Evolutionary conservation across 129 eudicot genomes (phyloP).

Genomic region (Flaveria sonorensis): DNA sequence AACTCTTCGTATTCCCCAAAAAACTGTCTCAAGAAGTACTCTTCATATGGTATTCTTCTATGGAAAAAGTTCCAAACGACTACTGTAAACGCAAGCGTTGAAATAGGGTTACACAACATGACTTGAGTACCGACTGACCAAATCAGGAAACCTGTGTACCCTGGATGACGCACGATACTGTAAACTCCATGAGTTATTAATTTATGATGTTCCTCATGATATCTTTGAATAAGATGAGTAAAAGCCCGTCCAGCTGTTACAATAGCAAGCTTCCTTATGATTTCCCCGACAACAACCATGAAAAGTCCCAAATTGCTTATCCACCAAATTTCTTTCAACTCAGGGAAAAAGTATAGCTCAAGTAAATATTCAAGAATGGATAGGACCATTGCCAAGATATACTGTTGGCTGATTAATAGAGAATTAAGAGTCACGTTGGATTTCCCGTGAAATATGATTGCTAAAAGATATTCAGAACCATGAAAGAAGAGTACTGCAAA

Average conservation of each 20-base stretch:
- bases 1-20: constrained; percentile 78
- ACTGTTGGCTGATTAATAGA: constrained; percentile 74
- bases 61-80: constrained; percentile 84
- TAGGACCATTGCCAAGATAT: constrained; percentile 69
- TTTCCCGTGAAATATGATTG: constrained; percentile 66
- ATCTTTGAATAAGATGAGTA: constrained; percentile 76
- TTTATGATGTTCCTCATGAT: constrained; percentile 74
- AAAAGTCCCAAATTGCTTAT: constrained; percentile 74
- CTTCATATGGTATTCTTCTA: constrained; percentile 82
- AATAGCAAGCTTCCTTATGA: constrained; percentile 76
- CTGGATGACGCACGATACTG: constrained; percentile 77
- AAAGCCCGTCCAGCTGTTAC: constrained; percentile 93
- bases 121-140: constrained; percentile 95
- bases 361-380: constrained; percentile 70
- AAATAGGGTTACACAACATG: constrained; percentile 85
- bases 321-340: constrained; percentile 67
- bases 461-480: constrained; percentile 71
- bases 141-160: constrained; percentile 86
- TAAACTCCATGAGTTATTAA: constrained; percentile 81
- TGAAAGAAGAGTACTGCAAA: constrained; percentile 74
- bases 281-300: constrained; percentile 82
- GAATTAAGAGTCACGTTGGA: constrained; percentile 70
- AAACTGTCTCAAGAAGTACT: constrained; percentile 77
- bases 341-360: constrained; percentile 76
- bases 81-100: constrained; percentile 55